Conservation (phyloP, 805 yeast species). For the Sugiyamaella chiloensis region DNA sequence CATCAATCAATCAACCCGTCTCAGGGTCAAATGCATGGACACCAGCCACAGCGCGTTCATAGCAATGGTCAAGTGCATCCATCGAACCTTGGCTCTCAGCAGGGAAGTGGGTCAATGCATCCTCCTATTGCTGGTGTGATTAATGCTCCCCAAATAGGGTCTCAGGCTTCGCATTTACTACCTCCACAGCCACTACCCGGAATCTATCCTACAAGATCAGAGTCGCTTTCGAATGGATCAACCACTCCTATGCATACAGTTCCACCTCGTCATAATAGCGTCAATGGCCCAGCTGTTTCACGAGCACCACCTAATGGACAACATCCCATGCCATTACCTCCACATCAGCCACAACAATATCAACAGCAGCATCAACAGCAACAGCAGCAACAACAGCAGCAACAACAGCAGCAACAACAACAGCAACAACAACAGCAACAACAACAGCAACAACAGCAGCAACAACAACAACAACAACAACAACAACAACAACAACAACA, state of each 20-base stretch:
- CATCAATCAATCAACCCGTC: too few species aligned
- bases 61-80: too few species aligned
- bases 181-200: neutral
- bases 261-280: constrained; percentile 12
- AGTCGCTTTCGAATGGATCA: constrained; percentile 9
- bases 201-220: constrained; percentile 16
- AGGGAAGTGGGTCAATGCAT: too few species aligned
- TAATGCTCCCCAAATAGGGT: too few species aligned
- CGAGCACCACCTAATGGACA: neutral
- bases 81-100: neutral
- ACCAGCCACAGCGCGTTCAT: constrained; percentile 1
- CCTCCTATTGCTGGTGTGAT: too few species aligned
- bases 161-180: neutral
- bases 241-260: constrained; percentile 1
- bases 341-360: neutral
- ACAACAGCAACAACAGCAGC: too few species aligned
- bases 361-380: neutral
- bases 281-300: constrained; percentile 6
- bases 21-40: neutral
- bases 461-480: neutral
- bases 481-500: neutral
- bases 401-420: neutral
- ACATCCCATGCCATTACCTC: neutral
- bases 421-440: neutral
- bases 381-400: neutral